A percentile compares a stretch with the other conserved stretches of the same genome.
phyloP scores from a whole-genome alignment of 148 eudicot genomes.

The Fagopyrum homotropicum region DNA sequence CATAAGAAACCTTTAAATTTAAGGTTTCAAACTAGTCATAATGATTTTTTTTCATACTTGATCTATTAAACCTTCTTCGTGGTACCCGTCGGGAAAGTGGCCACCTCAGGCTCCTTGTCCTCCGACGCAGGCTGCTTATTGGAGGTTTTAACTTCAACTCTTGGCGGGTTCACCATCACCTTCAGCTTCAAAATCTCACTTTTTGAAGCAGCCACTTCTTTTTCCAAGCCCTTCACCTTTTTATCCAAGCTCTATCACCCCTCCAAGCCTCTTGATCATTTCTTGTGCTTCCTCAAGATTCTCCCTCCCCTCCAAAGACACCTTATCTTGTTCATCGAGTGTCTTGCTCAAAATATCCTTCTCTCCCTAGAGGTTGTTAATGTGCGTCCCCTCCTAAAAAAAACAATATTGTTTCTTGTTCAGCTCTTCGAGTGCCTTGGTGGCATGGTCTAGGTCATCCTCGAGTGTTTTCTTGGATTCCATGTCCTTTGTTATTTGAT shows the following conservation, averaged over 20 bases:
- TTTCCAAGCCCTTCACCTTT: slow-evolving; percentile 52
- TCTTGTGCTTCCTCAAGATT: slow-evolving; percentile 66
- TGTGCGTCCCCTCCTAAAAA: slow-evolving; percentile 41
- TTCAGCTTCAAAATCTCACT: slow-evolving; percentile 70
- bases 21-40: too few relatives aligned
- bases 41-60: too few relatives aligned
- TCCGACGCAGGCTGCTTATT: slow-evolving; percentile 3
- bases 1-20: too few relatives aligned
- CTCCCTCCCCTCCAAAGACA: slow-evolving; percentile 38
- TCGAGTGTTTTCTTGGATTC: slow-evolving; percentile 46
- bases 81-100: slow-evolving; percentile 9
- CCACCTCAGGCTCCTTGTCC: slow-evolving; percentile 13
- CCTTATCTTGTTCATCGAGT: slow-evolving; percentile 44
- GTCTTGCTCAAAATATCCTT: slow-evolving; percentile 30
- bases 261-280: slow-evolving; percentile 53
- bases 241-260: slow-evolving; percentile 47
- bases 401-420: slow-evolving; percentile 31
- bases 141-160: slow-evolving; percentile 16
- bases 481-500: slow-evolving; percentile 39
- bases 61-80: slow-evolving; percentile 23
- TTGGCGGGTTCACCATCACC: slow-evolving; percentile 31
- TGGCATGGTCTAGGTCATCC: slow-evolving; percentile 52
- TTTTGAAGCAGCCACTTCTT: slow-evolving; percentile 62
- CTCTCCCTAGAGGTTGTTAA: slow-evolving; percentile 52
- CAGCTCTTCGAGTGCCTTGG: slow-evolving; percentile 67